Evolutionary conservation across 495 filamentous ascomycete species (phyloP).

Genomic region (Chaetomidium leptoderma): DNA sequence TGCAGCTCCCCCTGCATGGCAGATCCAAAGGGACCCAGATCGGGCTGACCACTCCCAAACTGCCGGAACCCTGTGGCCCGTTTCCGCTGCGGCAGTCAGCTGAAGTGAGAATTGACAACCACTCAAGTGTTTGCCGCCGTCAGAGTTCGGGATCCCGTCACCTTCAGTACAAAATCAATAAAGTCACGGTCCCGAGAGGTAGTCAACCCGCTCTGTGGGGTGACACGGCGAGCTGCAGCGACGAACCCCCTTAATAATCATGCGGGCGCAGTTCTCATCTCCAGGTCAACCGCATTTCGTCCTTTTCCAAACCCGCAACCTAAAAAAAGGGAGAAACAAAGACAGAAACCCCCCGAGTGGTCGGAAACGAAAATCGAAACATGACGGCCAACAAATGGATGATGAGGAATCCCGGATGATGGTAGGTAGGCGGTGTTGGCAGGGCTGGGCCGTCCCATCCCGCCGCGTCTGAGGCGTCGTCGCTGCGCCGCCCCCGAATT

Average conservation of each 20-base stretch:
- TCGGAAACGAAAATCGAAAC: slow-evolving; percentile 1
- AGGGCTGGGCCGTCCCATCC: not conserved
- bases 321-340: not conserved
- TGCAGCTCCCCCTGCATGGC: slow-evolving; percentile 5
- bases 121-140: not conserved
- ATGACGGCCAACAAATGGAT: not conserved
- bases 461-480: not conserved
- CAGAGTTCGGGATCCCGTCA: not conserved
- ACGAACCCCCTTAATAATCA: not conserved
- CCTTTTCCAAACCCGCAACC: slow-evolving; percentile 3
- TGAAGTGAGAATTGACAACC: slow-evolving; percentile 11
- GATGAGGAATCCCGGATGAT: no score
- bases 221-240: slow-evolving; percentile 1
- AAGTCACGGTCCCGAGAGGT: not conserved
- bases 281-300: no score
- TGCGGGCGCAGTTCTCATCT: not conserved
- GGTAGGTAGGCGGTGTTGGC: no score
- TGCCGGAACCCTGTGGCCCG: not conserved
- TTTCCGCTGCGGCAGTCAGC: not conserved
- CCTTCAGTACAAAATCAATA: not conserved
- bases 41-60: not conserved
- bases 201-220: not conserved
- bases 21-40: slow-evolving; percentile 3
- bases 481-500: not conserved
- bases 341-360: no score